Percentiles rank a stretch among this genome's conserved stretches.
These are phyloP conservation scores for Salix suchowensis DNA, from an alignment of 345 rosid species.

Conservation along the genomic window DNA sequence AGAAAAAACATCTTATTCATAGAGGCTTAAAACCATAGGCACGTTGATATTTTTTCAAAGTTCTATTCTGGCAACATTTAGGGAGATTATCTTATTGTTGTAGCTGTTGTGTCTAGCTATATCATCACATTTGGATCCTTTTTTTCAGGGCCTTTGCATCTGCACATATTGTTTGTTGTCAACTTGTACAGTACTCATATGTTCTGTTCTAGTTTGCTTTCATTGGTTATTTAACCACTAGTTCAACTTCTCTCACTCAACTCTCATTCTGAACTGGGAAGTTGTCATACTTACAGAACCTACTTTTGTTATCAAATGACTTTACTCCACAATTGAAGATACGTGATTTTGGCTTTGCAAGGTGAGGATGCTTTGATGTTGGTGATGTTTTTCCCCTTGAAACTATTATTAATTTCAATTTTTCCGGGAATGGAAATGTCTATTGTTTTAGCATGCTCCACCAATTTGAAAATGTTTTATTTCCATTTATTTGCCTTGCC, in stretches of 20 bases:
- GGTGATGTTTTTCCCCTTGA: too few relatives aligned
- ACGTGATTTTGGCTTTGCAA: constrained; percentile 90
- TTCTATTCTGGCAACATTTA: constrained; percentile 5
- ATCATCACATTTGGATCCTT: neutral
- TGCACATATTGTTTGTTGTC: neutral
- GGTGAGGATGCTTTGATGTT: constrained; percentile 32
- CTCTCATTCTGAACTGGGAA: constrained; percentile 7
- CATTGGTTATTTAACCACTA: neutral
- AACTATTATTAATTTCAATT: constrained; percentile 16
- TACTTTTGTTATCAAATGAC: constrained; percentile 56
- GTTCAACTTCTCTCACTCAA: neutral
- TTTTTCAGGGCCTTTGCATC: neutral
- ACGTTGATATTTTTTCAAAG: neutral
- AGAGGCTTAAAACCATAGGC: constrained; percentile 91
- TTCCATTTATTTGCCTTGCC: neutral
- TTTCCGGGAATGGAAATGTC: constrained; percentile 5
- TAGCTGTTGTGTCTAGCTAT: neutral
- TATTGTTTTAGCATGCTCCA: neutral
- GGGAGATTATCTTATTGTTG: neutral
- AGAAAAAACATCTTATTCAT: constrained; percentile 70
- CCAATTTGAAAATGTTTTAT: constrained; percentile 4
- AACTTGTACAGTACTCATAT: neutral
- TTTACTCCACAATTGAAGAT: constrained; percentile 58
- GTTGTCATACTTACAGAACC: constrained; percentile 45
- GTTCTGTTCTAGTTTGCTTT: neutral